Base-by-base conservation (phyloP, 1,284 basidiomycete genomes). In the Cutaneotrichosporon daszewskae region DNA sequence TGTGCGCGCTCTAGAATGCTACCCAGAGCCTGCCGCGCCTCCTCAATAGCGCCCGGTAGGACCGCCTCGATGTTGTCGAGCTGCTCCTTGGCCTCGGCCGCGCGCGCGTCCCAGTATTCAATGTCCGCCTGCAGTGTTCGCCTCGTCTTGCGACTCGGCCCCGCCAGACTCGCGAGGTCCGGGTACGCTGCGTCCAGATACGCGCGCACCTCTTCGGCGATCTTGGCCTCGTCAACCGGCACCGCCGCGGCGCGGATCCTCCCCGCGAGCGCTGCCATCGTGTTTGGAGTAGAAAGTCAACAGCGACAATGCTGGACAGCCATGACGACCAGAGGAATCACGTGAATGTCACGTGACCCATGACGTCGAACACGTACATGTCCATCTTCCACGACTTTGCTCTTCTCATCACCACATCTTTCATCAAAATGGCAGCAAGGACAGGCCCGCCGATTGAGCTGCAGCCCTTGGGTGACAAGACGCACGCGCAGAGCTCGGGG, bases 1-100 rank as follows among this genome's bases (percentile, higher is more conserved):
- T 85, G 82, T 0, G 85, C 84, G 11, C 79, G 77, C 40, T 76
- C 70, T 12, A 85, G 71, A 3, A 70, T 46, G 9, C 16, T 33
- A n/a, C 55, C 54, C 0, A 71, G 53, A 14, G 46, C 39, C 2
- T 39, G 39, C 14, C 61, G 60, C 3, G 65, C 61, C 2, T 48
- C 42, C 13, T 53, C 49, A 2, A 67, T 56, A 0, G 62, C 52
- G n/a, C 32, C 24, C 0, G 63, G 66, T 5, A 71, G 49, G 9
- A 42, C 47, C 1, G 46, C 37, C n/a, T 53, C 47, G 1, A 61
- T 64, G 8, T 48, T 51, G 4, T 45, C 53, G 7, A 68, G 54
- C 53, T 61, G 29, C 5, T 14, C 20, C 5, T 33, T 38, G 17
- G 60, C 53, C 19, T 49, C 43, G 1, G 37, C 37, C 34, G 54